Conservation (phyloP, 1,139 yeast species). For the Torulaspora pretoriensis region DNA sequence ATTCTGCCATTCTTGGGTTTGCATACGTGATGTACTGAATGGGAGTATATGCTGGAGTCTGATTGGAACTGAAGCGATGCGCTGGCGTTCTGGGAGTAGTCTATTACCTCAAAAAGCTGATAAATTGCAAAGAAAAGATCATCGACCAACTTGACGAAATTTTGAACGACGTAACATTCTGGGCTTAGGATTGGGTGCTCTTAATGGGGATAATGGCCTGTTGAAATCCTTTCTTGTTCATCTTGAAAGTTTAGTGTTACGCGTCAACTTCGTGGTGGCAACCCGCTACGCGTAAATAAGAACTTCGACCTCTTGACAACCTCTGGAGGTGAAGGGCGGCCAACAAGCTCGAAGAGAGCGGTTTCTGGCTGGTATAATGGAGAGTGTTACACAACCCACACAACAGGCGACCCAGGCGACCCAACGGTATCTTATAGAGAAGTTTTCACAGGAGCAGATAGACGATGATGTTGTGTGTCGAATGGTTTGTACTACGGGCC, state of each 20-base stretch:
- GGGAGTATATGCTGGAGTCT: no score
- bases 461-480: slow-evolving; percentile 46
- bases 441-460: slow-evolving; percentile 40
- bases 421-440: slow-evolving; percentile 38
- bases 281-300: not conserved
- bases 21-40: no score
- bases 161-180: no score
- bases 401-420: slow-evolving; percentile 68
- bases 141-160: no score
- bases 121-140: no score
- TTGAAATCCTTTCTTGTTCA: not conserved
- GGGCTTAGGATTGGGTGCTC: no score
- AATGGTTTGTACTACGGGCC: slow-evolving; percentile 68
- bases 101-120: no score
- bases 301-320: not conserved
- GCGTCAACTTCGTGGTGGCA: slow-evolving; percentile 6
- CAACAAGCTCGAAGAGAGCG: slow-evolving; percentile 2
- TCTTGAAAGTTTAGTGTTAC: not conserved
- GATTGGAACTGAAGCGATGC: no score
- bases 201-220: not conserved
- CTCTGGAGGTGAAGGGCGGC: not conserved
- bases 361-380: slow-evolving; percentile 15
- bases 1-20: no score
- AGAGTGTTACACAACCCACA: slow-evolving; percentile 43
- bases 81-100: no score